Percentiles rank a stretch among this genome's conserved stretches.
Evolutionary conservation across 345 rosid species (phyloP).

Genomic region (Aquilaria sinensis): DNA sequence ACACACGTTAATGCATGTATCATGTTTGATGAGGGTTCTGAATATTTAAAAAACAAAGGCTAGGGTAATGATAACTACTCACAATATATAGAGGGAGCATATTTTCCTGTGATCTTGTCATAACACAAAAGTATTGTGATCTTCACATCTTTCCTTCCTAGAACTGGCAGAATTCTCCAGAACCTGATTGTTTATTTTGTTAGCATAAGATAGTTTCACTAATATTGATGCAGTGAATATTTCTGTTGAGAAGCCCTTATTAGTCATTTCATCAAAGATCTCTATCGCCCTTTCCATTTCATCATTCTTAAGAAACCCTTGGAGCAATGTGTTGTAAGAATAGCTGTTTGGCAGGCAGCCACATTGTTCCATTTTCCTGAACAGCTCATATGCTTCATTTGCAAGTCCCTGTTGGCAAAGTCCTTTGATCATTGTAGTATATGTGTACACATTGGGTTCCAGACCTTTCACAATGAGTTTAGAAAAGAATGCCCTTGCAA

Average conservation of each 20-base stretch:
- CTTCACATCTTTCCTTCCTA: too few relatives aligned
- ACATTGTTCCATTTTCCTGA: constrained; percentile 6
- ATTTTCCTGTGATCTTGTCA: too few relatives aligned
- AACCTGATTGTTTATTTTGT: too few relatives aligned
- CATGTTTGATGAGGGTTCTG: too few relatives aligned
- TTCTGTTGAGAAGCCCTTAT: constrained; percentile 4
- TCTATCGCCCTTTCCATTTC: constrained; percentile 1
- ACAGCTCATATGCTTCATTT: constrained; percentile 5
- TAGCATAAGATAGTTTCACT: background rate
- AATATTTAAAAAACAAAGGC: too few relatives aligned
- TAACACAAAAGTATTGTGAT: too few relatives aligned
- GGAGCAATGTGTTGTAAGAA: constrained; percentile 8
- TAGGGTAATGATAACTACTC: too few relatives aligned
- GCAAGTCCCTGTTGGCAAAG: constrained; percentile 6
- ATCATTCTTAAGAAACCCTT: constrained; percentile 4
- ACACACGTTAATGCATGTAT: too few relatives aligned
- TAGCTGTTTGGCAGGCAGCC: constrained; percentile 1
- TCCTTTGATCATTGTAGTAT: constrained; percentile 10
- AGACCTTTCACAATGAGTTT: background rate
- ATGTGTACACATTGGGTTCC: constrained; percentile 1
- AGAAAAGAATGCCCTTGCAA: constrained; percentile 4
- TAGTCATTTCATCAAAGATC: constrained; percentile 9
- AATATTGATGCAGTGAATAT: background rate
- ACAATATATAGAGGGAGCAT: too few relatives aligned
- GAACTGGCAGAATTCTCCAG: too few relatives aligned